These are phyloP conservation scores for Phytopythium litorale DNA, from an alignment of 352 stramenopile genomes.

Conservation along the genomic window DNA sequence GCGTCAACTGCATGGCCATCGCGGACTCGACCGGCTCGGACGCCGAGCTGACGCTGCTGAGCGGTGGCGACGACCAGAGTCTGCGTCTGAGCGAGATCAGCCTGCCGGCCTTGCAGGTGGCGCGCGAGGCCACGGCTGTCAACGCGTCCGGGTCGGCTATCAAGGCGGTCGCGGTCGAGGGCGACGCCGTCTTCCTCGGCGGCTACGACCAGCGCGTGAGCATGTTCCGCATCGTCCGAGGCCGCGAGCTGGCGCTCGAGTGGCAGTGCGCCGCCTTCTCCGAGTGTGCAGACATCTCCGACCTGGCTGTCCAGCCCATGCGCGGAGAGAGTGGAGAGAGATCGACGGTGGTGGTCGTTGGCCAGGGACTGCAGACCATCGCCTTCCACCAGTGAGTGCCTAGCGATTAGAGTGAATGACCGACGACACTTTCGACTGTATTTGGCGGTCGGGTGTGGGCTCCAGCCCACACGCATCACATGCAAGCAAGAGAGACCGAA, in stretches of 20 bases:
- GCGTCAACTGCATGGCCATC: conserved; percentile 61
- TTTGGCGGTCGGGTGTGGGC: not conserved
- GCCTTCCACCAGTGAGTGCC: conserved; percentile 24
- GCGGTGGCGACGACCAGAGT: conserved; percentile 79
- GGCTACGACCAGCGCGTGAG: conserved; percentile 88
- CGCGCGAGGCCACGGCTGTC: conserved; percentile 25
- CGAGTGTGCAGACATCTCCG: conserved; percentile 80
- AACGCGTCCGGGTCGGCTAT: conserved; percentile 84
- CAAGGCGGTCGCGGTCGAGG: conserved; percentile 52
- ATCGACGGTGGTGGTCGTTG: conserved; percentile 49
- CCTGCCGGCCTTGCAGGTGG: conserved; percentile 26
- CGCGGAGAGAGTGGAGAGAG: not conserved
- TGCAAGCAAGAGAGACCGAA: not conserved
- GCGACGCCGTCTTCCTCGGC: conserved; percentile 44
- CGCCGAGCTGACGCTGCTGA: conserved; percentile 54
- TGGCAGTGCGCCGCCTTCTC: conserved; percentile 65
- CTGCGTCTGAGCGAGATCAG: conserved; percentile 41
- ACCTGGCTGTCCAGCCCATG: conserved; percentile 35
- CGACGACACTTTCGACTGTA: not conserved
- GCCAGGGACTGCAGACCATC: conserved; percentile 73
- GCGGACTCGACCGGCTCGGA: conserved; percentile 14
- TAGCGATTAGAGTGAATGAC: not conserved
- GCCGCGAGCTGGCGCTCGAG: conserved; percentile 17
- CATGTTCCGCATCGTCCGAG: conserved; percentile 40
- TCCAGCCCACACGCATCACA: too few relatives aligned